Base-by-base conservation (phyloP, 2,329 filamentous ascomycete genomes). In the Sphaerostilbella broomeana region DNA sequence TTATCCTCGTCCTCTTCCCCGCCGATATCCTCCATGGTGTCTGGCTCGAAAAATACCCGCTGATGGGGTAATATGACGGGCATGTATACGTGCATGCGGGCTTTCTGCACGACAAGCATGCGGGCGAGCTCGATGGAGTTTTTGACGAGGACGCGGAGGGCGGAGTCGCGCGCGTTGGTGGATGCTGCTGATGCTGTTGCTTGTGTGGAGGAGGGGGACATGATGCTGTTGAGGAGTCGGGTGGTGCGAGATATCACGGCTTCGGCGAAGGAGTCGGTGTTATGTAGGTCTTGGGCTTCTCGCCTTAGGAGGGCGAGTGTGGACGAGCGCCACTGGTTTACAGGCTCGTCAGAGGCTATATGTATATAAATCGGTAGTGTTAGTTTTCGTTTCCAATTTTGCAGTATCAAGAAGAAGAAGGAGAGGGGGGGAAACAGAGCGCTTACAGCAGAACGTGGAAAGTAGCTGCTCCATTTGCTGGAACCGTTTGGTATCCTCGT, bases 261-360 rank as follows among this genome's bases (percentile, higher is more conserved):
- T 25, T 72, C 64, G 12, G 63, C 61, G 21, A 70, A 52, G 17
- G 52, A 47, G 15, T 58, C 46, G 4, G 73, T 77, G 49, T 71
- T 63, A 35, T 68, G 61, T 22, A 78, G 63, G 40, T 63, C 67
- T 22, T 63, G 51, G 5, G 70, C 65, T 44, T 75, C 73, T 50
- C 74, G 75, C 38, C 69, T 69, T 35, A 84, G 57, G 29, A 79
- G 65, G 18, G 73, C 67, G 27, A 83, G 66, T 2, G 79, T 84
- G n/a, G 69, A 66, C 5, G 79, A 75, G 26, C 80, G 75, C 79
- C 79, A 84, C 52, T 79, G 73, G 53, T 81, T 82, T 45, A 79
- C 68, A 20, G 70, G 64, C 45, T 75, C 70, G 31, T 65, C 62
- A 5, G 72, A 67, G 34, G 63, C 65, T 62, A 57, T 53, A 58